Evolutionary conservation across 2,329 filamentous ascomycete genomes (phyloP).

Genomic region (Trichoderma atrobrunneum): DNA sequence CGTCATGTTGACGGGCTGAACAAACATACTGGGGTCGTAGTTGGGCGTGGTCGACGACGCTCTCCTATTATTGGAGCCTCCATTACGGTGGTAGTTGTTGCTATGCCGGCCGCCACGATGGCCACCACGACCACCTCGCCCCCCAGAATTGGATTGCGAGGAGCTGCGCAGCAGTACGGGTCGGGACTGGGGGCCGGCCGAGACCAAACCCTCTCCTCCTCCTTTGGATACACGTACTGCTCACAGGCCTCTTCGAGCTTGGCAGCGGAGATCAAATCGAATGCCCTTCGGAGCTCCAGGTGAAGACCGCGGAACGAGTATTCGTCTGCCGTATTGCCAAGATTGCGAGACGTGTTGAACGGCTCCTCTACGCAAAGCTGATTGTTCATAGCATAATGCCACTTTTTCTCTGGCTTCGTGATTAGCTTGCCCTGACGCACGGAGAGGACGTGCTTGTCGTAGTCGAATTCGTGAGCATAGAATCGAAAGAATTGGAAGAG

Average conservation of each 20-base stretch:
- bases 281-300: conserved; percentile 82
- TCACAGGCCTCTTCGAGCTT: conserved; percentile 84
- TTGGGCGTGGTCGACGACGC: conserved; percentile 51
- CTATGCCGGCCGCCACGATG: conserved; percentile 49
- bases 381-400: conserved; percentile 77
- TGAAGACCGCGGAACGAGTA: conserved; percentile 91
- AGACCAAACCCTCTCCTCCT: conserved; percentile 65
- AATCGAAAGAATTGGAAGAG: conserved; percentile 94
- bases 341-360: conserved; percentile 84
- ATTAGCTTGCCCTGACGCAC: conserved; percentile 77
- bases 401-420: conserved; percentile 81
- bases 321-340: conserved; percentile 95
- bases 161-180: conserved; percentile 59
- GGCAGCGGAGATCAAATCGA: conserved; percentile 73
- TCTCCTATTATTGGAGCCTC: conserved; percentile 48
- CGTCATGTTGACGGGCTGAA: conserved; percentile 42
- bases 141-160: conserved; percentile 52
- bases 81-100: conserved; percentile 35
- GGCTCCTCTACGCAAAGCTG: conserved; percentile 93
- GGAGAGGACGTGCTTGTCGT: conserved; percentile 78
- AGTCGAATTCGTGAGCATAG: conserved; percentile 91
- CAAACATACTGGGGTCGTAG: conserved; percentile 51
- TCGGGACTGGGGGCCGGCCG: conserved; percentile 54
- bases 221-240: conserved; percentile 81
- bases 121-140: conserved; percentile 48